A percentile compares a stretch with the other conserved stretches of the same genome.
phyloP scores from a whole-genome alignment of 1,284 basidiomycete species.

The Ganoderma sp. region DNA sequence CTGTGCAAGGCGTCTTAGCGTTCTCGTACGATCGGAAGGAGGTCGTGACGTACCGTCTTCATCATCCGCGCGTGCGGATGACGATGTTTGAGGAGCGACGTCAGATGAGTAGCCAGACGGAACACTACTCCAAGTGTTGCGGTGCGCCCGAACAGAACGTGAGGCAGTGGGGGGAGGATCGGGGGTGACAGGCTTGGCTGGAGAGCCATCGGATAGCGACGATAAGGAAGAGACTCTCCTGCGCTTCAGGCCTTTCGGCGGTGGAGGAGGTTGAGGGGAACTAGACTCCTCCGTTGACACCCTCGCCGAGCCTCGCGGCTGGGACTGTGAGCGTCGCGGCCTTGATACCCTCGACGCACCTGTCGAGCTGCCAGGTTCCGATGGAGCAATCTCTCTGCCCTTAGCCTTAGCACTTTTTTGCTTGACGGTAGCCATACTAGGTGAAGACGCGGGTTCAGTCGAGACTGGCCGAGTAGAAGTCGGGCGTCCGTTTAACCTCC shows the following conservation, averaged over 20 bases:
- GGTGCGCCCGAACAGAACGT: slow-evolving; percentile 5
- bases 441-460: slow-evolving; percentile 13
- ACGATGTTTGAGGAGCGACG: slow-evolving; percentile 20
- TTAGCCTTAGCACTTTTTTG: slow-evolving; percentile 28
- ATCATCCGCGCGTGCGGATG: slow-evolving; percentile 21
- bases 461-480: slow-evolving; percentile 1
- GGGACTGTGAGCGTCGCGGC: slow-evolving; percentile 15
- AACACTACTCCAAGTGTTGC: too few relatives aligned
- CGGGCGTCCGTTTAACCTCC: not conserved
- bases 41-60: slow-evolving; percentile 28
- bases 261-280: slow-evolving; percentile 18
- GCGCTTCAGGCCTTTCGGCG: slow-evolving; percentile 31
- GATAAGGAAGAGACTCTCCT: slow-evolving; percentile 34
- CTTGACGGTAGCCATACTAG: slow-evolving; percentile 8
- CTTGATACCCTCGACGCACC: not conserved
- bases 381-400: slow-evolving; percentile 19
- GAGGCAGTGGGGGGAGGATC: not conserved
- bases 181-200: slow-evolving; percentile 12
- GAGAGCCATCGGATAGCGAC: slow-evolving; percentile 24
- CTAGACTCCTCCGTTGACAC: slow-evolving; percentile 17
- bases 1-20: slow-evolving; percentile 20
- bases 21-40: not conserved
- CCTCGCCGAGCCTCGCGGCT: slow-evolving; percentile 14
- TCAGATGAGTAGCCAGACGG: slow-evolving; percentile 26
- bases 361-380: not conserved